A percentile compares a stretch with the other conserved stretches of the same genome.
Evolutionary conservation across 2,329 filamentous ascomycete species (phyloP).

Genomic region (Talaromyces sp.): DNA sequence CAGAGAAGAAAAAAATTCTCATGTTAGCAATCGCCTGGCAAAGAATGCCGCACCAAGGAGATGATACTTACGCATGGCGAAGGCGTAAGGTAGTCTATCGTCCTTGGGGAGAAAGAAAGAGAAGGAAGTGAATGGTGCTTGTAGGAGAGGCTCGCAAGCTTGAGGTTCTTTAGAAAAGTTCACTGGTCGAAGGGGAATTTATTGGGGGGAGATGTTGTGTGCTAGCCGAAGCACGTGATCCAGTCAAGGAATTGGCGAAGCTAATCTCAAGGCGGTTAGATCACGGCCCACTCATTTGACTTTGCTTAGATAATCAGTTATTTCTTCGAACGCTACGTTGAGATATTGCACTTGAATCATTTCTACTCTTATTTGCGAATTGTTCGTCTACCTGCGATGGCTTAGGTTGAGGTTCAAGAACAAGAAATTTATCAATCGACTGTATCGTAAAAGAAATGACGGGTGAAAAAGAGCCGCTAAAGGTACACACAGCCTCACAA

Average conservation of each 20-base stretch:
- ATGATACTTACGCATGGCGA: constrained; percentile 72
- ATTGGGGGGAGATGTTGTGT: constrained; percentile 10
- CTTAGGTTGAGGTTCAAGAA: neutral
- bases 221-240: constrained; percentile 19
- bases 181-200: constrained; percentile 15
- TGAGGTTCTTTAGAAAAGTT: constrained; percentile 13
- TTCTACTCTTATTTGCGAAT: neutral
- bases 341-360: neutral
- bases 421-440: constrained; percentile 15
- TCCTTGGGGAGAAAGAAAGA: constrained; percentile 38
- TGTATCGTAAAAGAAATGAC: constrained; percentile 17
- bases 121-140: constrained; percentile 10
- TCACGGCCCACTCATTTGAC: neutral
- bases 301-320: neutral
- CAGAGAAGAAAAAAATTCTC: constrained; percentile 33
- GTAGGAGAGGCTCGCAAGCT: constrained; percentile 24
- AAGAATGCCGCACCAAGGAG: constrained; percentile 53
- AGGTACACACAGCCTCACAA: constrained; percentile 20
- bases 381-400: neutral
- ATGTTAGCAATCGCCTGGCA: constrained; percentile 37
- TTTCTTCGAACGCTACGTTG: neutral
- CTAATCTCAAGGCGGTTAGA: neutral
- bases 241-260: neutral
- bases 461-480: constrained; percentile 18
- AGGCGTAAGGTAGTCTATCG: constrained; percentile 65